These are phyloP conservation scores for Ophiocordyceps polyrhachis-furcata DNA, from an alignment of 2,329 filamentous ascomycete genomes.

Conservation along the genomic window DNA sequence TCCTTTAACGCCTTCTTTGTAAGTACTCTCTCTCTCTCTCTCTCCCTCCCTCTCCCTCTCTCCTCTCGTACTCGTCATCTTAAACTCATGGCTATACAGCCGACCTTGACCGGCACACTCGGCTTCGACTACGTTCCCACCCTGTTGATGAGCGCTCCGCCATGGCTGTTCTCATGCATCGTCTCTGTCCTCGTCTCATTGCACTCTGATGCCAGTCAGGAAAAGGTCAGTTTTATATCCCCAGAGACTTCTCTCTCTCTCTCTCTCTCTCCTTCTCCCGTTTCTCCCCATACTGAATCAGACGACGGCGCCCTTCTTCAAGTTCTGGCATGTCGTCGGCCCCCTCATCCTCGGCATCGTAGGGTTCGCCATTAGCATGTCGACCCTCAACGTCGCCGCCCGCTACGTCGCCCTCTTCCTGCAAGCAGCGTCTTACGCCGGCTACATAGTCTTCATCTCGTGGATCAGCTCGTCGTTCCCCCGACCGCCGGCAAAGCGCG, in stretches of 20 bases:
- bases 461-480: slow-evolving; percentile 40
- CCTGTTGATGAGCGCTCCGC: slow-evolving; percentile 35
- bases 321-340: slow-evolving; percentile 39
- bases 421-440: slow-evolving; percentile 37
- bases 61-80: no score
- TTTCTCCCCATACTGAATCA: background rate
- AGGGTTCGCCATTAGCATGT: slow-evolving; percentile 42
- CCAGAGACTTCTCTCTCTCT: no score
- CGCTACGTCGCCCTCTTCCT: slow-evolving; percentile 43
- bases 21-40: no score
- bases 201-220: slow-evolving; percentile 35
- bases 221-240: slow-evolving; percentile 20
- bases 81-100: no score
- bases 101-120: slow-evolving; percentile 31
- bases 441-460: slow-evolving; percentile 38
- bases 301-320: background rate
- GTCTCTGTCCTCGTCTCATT: slow-evolving; percentile 35
- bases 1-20: slow-evolving; percentile 42
- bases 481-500: slow-evolving; percentile 39
- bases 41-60: no score
- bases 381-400: slow-evolving; percentile 33
- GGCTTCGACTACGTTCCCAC: slow-evolving; percentile 33
- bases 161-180: slow-evolving; percentile 39
- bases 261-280: no score
- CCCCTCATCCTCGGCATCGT: slow-evolving; percentile 33